These are phyloP conservation scores for Fraxinus sp. DNA, from an alignment of 305 asterid species.

Conservation along the genomic window DNA sequence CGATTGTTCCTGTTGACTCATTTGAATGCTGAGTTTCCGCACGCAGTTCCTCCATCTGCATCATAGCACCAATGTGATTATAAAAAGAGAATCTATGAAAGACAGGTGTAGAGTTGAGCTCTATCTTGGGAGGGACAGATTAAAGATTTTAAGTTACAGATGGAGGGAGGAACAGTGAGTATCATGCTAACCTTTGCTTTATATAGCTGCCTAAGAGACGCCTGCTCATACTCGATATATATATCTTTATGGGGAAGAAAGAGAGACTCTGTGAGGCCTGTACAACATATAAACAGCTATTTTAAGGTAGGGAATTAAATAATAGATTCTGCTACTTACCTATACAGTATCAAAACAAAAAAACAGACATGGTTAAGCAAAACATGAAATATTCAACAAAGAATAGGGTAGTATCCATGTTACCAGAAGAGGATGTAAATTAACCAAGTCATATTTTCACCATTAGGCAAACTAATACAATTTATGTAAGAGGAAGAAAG, in stretches of 20 bases:
- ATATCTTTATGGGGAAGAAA: conserved; percentile 89
- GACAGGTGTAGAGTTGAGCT: not conserved
- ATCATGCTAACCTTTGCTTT: conserved; percentile 67
- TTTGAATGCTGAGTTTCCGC: conserved; percentile 77
- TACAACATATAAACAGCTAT: conserved; percentile 27
- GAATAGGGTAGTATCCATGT: conserved; percentile 4
- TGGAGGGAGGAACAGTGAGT: conserved; percentile 12
- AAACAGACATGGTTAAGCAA: conserved; percentile 5
- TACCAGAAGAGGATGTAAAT: conserved; percentile 3
- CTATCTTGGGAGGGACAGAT: conserved; percentile 4
- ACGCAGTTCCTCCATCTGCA: conserved; percentile 87
- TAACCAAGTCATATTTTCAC: too few relatives aligned
- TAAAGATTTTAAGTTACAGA: conserved; percentile 16
- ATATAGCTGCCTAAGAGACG: conserved; percentile 89
- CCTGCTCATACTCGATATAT: conserved; percentile 88
- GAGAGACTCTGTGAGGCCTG: conserved; percentile 92
- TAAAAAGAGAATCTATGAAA: conserved; percentile 16
- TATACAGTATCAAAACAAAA: not conserved
- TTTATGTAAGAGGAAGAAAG: not conserved
- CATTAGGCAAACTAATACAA: not conserved
- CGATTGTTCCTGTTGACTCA: conserved; percentile 84
- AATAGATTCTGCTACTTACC: not conserved
- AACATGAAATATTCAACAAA: conserved; percentile 6
- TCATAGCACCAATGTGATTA: conserved; percentile 20
- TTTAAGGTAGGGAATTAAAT: not conserved